phyloP scores from a whole-genome alignment of 2,329 filamentous ascomycete genomes.

The Aspergillus japonicus region DNA sequence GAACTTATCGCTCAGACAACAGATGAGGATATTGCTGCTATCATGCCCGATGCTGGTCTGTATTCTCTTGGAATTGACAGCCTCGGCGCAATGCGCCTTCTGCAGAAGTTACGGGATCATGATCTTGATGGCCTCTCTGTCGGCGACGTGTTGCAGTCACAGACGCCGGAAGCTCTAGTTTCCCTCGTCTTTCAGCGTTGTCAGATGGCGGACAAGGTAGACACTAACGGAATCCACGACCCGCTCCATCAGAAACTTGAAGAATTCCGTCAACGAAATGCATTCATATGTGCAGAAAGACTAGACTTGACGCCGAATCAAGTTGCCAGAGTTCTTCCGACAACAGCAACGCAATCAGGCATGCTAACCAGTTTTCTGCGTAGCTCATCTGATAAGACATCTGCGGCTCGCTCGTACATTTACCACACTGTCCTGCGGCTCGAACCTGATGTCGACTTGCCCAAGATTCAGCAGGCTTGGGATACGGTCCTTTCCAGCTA shows the following conservation, averaged over 20 bases:
- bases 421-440: conserved; percentile 32
- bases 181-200: conserved; percentile 16
- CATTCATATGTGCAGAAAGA: conserved; percentile 18
- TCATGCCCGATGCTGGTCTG: conserved; percentile 20
- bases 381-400: conserved; percentile 16
- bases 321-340: conserved; percentile 32
- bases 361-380: conserved; percentile 36
- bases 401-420: conserved; percentile 29
- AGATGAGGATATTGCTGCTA: conserved; percentile 12
- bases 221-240: not conserved
- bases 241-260: conserved; percentile 8
- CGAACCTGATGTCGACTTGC: conserved; percentile 20
- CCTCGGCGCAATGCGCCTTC: conserved; percentile 34
- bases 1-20: conserved; percentile 18
- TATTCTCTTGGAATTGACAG: conserved; percentile 36
- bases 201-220: not conserved
- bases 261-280: conserved; percentile 22
- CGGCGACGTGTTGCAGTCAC: conserved; percentile 30
- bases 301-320: conserved; percentile 16
- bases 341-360: conserved; percentile 37
- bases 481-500: conserved; percentile 26
- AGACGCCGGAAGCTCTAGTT: conserved; percentile 26
- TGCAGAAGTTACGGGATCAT: conserved; percentile 31
- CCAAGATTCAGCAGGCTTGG: conserved; percentile 26
- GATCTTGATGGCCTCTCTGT: conserved; percentile 26